phyloP scores from a whole-genome alignment of 1,284 basidiomycete species.

The Cutaneotrichosporon sp. region DNA sequence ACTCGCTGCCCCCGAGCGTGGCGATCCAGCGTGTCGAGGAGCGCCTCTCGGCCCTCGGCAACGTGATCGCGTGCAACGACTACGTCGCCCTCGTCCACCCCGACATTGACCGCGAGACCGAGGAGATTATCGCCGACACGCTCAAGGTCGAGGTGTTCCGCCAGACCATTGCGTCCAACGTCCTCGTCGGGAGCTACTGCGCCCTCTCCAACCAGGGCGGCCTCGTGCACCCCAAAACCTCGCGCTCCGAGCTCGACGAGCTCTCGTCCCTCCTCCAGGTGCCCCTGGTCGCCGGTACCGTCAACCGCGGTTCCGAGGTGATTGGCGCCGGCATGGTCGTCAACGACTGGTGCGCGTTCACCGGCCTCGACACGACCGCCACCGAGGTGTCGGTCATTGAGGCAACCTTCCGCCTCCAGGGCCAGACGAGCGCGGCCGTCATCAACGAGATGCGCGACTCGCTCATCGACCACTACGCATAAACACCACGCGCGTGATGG shows the following conservation, averaged over 20 bases:
- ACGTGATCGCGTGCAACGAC: conserved; percentile 98
- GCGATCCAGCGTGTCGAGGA: conserved; percentile 97
- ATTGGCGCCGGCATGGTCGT: conserved; percentile 97
- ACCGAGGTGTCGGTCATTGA: conserved; percentile 99
- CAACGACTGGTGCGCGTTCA: conserved; percentile 99
- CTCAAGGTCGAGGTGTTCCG: conserved; percentile 99
- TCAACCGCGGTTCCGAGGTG: conserved; percentile 97
- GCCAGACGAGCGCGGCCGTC: conserved; percentile 78
- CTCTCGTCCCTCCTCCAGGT: conserved; percentile 91
- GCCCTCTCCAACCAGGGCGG: conserved; percentile 90
- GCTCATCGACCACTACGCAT: conserved; percentile 92
- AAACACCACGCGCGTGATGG: conserved; percentile 22
- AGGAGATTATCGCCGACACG: conserved; percentile 99
- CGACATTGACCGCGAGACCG: conserved; percentile 96
- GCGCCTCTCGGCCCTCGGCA: conserved; percentile 91
- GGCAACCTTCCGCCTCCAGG: conserved; percentile 92
- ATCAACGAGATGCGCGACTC: conserved; percentile 94
- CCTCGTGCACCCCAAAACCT: conserved; percentile 95
- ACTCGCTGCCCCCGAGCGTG: conserved; percentile 89
- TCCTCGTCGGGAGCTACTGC: conserved; percentile 94
- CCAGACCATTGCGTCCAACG: conserved; percentile 95
- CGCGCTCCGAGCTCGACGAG: conserved; percentile 96
- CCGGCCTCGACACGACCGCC: conserved; percentile 93
- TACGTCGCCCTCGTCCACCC: conserved; percentile 96
- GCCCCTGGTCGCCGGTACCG: conserved; percentile 94